These are phyloP conservation scores for Cryptomeria japonica DNA, from an alignment of 75 land plant species.

Conservation along the genomic window DNA sequence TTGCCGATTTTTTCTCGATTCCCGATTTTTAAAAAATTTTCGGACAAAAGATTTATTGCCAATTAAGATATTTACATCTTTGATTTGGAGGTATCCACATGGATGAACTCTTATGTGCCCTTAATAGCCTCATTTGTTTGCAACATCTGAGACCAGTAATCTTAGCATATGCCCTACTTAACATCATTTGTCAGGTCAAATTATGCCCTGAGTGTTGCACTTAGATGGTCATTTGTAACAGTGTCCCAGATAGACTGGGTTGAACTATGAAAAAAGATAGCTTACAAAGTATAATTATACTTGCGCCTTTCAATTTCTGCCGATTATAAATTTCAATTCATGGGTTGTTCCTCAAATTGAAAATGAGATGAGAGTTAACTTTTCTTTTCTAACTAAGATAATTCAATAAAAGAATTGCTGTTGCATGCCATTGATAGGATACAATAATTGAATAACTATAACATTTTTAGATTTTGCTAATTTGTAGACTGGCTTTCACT, in stretches of 20 bases:
- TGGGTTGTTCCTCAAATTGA: not conserved
- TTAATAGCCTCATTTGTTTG: not conserved
- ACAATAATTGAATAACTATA: not conserved
- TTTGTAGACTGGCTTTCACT: constrained; percentile 13
- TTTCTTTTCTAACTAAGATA: not conserved
- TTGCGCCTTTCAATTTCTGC: not conserved
- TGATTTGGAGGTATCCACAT: not conserved
- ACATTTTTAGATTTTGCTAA: not conserved
- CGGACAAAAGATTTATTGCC: too few relatives aligned
- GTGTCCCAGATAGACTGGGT: not conserved
- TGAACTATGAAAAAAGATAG: not conserved
- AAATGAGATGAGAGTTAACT: not conserved
- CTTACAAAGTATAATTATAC: not conserved
- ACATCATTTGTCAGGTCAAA: not conserved
- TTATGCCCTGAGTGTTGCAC: not conserved
- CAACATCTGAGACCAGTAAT: not conserved
- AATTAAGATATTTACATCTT: too few relatives aligned
- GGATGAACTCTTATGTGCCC: not conserved
- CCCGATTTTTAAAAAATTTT: too few relatives aligned
- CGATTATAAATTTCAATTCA: not conserved
- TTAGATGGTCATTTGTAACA: not conserved
- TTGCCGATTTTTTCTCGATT: too few relatives aligned
- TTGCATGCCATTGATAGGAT: not conserved
- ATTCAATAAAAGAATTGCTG: not conserved
- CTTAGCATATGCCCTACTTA: not conserved